phyloP scores from a whole-genome alignment of 768 basidiomycete species.

The Kockovaella imperatae region DNA sequence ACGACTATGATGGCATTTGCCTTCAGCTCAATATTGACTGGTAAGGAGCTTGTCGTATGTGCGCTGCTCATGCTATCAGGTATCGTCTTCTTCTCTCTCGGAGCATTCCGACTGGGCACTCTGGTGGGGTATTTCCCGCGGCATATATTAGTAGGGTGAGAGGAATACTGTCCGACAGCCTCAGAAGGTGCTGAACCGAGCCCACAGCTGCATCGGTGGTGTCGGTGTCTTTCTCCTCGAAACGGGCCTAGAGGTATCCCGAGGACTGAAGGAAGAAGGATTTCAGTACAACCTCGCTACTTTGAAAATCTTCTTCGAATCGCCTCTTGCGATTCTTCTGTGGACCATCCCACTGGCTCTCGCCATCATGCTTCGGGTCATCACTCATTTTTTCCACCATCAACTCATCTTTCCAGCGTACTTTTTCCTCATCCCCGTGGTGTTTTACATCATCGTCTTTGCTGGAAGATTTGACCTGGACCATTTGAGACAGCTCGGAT shows the following conservation, averaged over 20 bases:
- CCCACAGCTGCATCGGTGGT: constrained; percentile 63
- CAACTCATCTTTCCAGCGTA: constrained; percentile 77
- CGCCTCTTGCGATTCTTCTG: constrained; percentile 57
- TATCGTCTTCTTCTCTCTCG: constrained; percentile 76
- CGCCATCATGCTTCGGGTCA: constrained; percentile 66
- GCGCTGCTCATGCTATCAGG: constrained; percentile 46
- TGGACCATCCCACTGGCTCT: constrained; percentile 75
- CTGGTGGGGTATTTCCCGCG: constrained; percentile 93
- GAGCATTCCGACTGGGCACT: constrained; percentile 69
- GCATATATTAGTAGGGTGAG: constrained; percentile 89
- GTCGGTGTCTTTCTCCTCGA: constrained; percentile 86
- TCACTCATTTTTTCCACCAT: constrained; percentile 72
- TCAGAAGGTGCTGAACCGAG: background rate
- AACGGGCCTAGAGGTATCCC: constrained; percentile 80
- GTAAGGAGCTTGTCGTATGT: constrained; percentile 43
- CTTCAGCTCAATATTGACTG: constrained; percentile 78
- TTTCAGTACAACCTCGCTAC: constrained; percentile 62
- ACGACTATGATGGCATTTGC: constrained; percentile 87
- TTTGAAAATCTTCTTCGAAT: constrained; percentile 61
- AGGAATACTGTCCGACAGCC: constrained; percentile 10
- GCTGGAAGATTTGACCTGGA: constrained; percentile 57
- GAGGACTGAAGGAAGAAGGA: constrained; percentile 66
- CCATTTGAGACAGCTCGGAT: constrained; percentile 59
- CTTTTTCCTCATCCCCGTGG: constrained; percentile 57
- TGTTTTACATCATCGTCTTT: constrained; percentile 75